Evolutionary conservation across 768 basidiomycete species (phyloP).

Genomic region (Dentipellis sp.): DNA sequence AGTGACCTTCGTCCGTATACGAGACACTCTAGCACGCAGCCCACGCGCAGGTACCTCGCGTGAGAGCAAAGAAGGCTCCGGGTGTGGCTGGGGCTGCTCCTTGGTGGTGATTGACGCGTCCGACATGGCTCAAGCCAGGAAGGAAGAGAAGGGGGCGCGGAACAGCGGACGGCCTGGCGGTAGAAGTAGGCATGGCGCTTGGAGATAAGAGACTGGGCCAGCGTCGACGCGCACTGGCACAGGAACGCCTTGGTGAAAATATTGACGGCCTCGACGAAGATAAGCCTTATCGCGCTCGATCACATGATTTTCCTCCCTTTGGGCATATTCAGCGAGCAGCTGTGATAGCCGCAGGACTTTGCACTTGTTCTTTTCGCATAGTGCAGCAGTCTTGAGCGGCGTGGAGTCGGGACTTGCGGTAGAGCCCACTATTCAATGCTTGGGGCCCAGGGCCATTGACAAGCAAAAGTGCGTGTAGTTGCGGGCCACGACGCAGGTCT

Average conservation of each 20-base stretch:
- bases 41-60: background rate
- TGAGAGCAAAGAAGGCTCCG: constrained; percentile 7
- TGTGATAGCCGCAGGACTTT: too few relatives aligned
- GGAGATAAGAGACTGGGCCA: background rate
- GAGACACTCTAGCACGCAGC: constrained; percentile 8
- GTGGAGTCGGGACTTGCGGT: too few relatives aligned
- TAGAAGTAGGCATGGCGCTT: background rate
- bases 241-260: background rate
- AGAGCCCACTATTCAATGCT: too few relatives aligned
- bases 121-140: constrained; percentile 13
- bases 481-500: too few relatives aligned
- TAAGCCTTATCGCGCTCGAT: too few relatives aligned
- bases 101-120: constrained; percentile 18
- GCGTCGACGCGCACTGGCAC: background rate
- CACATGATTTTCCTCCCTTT: too few relatives aligned
- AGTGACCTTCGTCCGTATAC: constrained; percentile 29
- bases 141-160: background rate
- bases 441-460: too few relatives aligned
- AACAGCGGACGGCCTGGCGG: background rate
- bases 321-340: too few relatives aligned
- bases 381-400: too few relatives aligned
- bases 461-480: too few relatives aligned
- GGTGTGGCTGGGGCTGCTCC: constrained; percentile 20
- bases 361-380: too few relatives aligned
- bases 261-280: too few relatives aligned